Base-by-base conservation (phyloP, 805 yeast genomes). In the Nadsonia fulvescens region DNA sequence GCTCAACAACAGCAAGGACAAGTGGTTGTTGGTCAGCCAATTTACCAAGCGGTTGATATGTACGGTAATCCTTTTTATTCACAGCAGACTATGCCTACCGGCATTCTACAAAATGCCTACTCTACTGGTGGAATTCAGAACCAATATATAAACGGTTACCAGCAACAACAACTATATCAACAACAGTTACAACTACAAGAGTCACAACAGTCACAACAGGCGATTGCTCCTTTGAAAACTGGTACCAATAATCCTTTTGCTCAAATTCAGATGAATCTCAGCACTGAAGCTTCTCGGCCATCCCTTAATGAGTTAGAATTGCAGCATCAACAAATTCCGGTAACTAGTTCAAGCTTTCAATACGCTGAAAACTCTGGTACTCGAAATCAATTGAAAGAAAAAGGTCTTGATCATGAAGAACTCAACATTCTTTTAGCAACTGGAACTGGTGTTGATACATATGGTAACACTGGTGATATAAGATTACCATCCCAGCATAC, bases 401-500 rank as follows among this genome's bases (percentile, higher is more conserved):
- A n/a, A n/a, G n/a, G n/a, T n/a, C n/a, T n/a, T n/a, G n/a, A n/a
- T n/a, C n/a, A n/a, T n/a, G n/a, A 37, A 34, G 83, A 77, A 33
- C 62, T 83, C 44, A 82, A 82, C 53, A 63, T 64, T 27, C 57
- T 82, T 29, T 56, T 83, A 36, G 79, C 91, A 6, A 66, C 69
- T 23, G 94, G 93, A 14, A 77, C 93, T 0, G 95, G 93, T 16
- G 59, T 79, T 30, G 98, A 83, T 53, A 83, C 95, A 0, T 86
- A 78, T 48, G 92, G 92, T 46, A 79, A 78, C 49, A 70, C 74
- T 12, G 93, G 93, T 30, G 71, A 67, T 11, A 49, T 68, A 5
- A 70, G 93, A 53, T 66, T 86, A 29, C 93, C 95, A 3, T 91
- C 92, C 23, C 95, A 83, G 43, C 86, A 76, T 46, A 83, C 95